Conservation (phyloP, 1,284 basidiomycete genomes). For the Coniferiporia sulphurascens region DNA sequence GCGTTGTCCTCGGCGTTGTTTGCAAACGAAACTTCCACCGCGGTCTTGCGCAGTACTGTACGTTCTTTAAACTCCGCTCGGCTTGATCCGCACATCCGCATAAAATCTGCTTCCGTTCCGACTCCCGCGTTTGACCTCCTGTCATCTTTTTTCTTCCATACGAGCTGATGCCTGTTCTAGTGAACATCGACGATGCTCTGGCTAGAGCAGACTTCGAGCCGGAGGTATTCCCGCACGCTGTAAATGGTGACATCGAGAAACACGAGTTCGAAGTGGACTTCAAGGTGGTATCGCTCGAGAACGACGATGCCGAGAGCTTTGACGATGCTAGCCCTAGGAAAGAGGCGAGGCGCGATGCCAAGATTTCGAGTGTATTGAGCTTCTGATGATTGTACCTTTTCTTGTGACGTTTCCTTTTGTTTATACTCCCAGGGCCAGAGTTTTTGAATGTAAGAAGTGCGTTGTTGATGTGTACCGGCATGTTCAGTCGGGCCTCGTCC, state of each 20-base stretch:
- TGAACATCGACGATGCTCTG: constrained; percentile 10
- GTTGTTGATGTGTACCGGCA: too few relatives aligned
- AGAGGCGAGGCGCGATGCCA: neutral
- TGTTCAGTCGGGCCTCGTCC: too few relatives aligned
- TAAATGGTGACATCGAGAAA: constrained; percentile 6
- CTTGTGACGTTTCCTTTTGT: too few relatives aligned
- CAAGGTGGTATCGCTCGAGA: neutral
- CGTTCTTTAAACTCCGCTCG: neutral
- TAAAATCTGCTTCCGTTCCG: too few relatives aligned
- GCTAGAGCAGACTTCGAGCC: constrained; percentile 13
- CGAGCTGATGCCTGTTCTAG: neutral
- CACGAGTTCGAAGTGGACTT: constrained; percentile 8
- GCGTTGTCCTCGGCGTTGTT: constrained; percentile 12
- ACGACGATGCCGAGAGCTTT: neutral
- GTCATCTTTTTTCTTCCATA: neutral
- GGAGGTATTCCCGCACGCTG: constrained; percentile 13
- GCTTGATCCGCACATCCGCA: too few relatives aligned
- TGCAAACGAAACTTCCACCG: constrained; percentile 14
- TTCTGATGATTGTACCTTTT: too few relatives aligned
- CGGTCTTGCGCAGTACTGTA: constrained; percentile 14
- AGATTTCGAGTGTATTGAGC: too few relatives aligned
- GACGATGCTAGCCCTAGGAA: neutral
- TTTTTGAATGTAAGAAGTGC: too few relatives aligned
- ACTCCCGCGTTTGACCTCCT: too few relatives aligned
- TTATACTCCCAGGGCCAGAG: too few relatives aligned